phyloP scores from a whole-genome alignment of 2,329 filamentous ascomycete genomes.

The Aspergillus pseudoterreus region DNA sequence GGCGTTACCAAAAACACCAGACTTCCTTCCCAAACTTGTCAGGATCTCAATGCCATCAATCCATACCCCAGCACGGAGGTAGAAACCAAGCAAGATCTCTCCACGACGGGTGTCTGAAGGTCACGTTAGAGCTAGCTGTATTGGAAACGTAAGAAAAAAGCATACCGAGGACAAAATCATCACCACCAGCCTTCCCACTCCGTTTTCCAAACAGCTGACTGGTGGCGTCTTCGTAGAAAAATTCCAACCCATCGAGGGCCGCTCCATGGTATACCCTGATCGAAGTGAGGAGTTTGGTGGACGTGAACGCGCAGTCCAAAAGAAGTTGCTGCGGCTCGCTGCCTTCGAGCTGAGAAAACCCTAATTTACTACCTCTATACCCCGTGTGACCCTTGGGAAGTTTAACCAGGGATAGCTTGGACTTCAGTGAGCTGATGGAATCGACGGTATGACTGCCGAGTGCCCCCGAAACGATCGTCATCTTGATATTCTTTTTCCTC shows the following conservation, averaged over 20 bases:
- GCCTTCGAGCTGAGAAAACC: conserved; percentile 67
- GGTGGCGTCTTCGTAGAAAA: conserved; percentile 83
- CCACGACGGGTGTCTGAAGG: conserved; percentile 71
- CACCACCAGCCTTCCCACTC: conserved; percentile 65
- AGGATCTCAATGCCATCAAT: conserved; percentile 87
- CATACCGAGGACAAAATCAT: conserved; percentile 74
- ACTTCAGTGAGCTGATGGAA: conserved; percentile 68
- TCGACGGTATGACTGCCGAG: conserved; percentile 71
- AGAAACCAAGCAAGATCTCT: conserved; percentile 84
- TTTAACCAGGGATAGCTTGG: conserved; percentile 70
- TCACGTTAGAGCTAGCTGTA: conserved; percentile 16
- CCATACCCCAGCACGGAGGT: conserved; percentile 72
- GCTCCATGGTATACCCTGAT: conserved; percentile 74
- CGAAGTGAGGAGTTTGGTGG: conserved; percentile 69
- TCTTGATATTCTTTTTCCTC: conserved; percentile 61
- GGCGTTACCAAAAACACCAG: conserved; percentile 77
- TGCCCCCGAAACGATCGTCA: conserved; percentile 73
- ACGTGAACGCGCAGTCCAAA: conserved; percentile 64
- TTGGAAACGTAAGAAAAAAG: conserved; percentile 8
- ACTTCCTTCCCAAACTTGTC: conserved; percentile 83
- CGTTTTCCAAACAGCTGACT: conserved; percentile 82
- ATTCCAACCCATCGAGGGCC: conserved; percentile 82
- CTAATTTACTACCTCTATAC: conserved; percentile 72
- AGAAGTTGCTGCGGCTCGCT: conserved; percentile 69
- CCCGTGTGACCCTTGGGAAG: conserved; percentile 70